Evolutionary conservation across 306 rosid genomes (phyloP).

Genomic region (Trichosanthes truncata): DNA sequence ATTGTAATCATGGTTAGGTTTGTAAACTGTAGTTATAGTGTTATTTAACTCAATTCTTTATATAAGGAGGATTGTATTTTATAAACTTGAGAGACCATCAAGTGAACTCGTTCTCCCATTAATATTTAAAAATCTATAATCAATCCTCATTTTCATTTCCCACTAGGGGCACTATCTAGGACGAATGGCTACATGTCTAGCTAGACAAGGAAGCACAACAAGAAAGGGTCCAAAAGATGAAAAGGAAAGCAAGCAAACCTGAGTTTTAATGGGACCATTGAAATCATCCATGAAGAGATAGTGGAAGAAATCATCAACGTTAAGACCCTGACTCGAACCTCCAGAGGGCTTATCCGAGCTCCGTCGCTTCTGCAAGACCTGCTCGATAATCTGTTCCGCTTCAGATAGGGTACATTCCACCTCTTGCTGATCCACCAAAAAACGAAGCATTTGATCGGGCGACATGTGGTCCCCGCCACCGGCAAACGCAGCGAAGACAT

Average conservation of each 20-base stretch:
- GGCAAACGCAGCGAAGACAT: conserved; percentile 33
- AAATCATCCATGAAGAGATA: conserved; percentile 40
- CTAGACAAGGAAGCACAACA: background rate
- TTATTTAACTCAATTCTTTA: too few species aligned
- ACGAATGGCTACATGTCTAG: background rate
- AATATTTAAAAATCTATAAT: background rate
- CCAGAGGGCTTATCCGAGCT: background rate
- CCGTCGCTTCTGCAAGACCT: conserved; percentile 21
- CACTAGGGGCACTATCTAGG: background rate
- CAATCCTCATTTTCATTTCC: background rate
- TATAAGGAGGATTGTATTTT: too few species aligned
- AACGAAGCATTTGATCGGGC: conserved; percentile 39
- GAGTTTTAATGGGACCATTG: conserved; percentile 44
- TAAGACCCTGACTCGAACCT: conserved; percentile 10
- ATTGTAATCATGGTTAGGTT: too few species aligned
- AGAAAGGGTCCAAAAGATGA: background rate
- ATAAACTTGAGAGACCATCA: too few species aligned
- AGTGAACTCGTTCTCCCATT: background rate
- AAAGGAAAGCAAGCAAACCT: conserved; percentile 26
- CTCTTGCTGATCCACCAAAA: conserved; percentile 51
- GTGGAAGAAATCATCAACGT: conserved; percentile 49
- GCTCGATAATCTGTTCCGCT: conserved; percentile 23
- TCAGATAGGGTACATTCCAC: conserved; percentile 23
- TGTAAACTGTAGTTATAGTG: too few species aligned
- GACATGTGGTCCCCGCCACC: conserved; percentile 27